phyloP scores from a whole-genome alignment of 2,329 filamentous ascomycete genomes.

The Trichophyton verrucosum region DNA sequence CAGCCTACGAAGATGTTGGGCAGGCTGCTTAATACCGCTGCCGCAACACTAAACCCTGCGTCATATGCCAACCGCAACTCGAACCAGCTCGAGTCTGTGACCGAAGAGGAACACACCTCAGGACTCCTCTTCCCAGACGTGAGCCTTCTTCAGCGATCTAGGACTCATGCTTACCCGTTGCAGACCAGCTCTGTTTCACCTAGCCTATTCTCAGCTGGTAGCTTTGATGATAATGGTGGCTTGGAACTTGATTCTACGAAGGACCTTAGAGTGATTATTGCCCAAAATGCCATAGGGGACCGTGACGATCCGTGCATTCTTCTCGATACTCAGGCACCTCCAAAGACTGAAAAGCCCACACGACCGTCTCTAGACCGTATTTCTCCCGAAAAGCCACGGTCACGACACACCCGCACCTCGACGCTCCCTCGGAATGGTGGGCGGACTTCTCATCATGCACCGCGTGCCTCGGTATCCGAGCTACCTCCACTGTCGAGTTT shows the following conservation, averaged over 20 bases:
- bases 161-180: slow-evolving; percentile 30
- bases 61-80: slow-evolving; percentile 27
- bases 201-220: slow-evolving; percentile 30
- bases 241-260: slow-evolving; percentile 33
- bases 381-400: slow-evolving; percentile 18
- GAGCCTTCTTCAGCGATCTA: slow-evolving; percentile 30
- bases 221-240: slow-evolving; percentile 37
- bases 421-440: slow-evolving; percentile 24
- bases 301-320: slow-evolving; percentile 35
- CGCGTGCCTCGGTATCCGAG: slow-evolving; percentile 19
- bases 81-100: slow-evolving; percentile 35
- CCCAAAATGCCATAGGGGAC: slow-evolving; percentile 38
- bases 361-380: slow-evolving; percentile 26
- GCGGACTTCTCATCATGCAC: slow-evolving; percentile 22
- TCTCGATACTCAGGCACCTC: slow-evolving; percentile 30
- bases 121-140: slow-evolving; percentile 37
- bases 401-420: slow-evolving; percentile 27
- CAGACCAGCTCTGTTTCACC: slow-evolving; percentile 34
- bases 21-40: slow-evolving; percentile 32
- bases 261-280: slow-evolving; percentile 36
- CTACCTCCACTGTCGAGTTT: slow-evolving; percentile 12
- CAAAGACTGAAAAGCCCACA: slow-evolving; percentile 18
- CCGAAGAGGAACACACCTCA: slow-evolving; percentile 39
- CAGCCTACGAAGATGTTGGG: slow-evolving; percentile 25
- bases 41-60: slow-evolving; percentile 33